Base-by-base conservation (phyloP, 352 stramenopile species). In the Phytophthora lateralis region DNA sequence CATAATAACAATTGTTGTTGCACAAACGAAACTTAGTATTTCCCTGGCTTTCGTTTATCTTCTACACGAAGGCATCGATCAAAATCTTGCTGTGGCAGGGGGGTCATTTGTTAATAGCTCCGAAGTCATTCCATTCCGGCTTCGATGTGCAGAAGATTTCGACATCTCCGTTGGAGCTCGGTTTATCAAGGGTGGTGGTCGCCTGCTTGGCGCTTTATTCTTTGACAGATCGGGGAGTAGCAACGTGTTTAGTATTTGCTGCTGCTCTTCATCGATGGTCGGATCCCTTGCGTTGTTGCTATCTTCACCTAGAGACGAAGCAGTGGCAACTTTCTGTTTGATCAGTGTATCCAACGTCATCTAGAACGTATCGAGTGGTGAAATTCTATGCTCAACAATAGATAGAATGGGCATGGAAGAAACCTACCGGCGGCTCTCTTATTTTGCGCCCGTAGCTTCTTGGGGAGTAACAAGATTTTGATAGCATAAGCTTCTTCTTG, bases 341-440 rank as follows among this genome's bases (percentile, higher is more conserved):
- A 87, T 75, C 43, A 87, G 79, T 9, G 66, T n/a, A 39, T 84
- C 74, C 10, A 87, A 53, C 3, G 77, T 84, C 63, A 82, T 73
- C 77, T 84, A 30, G 41, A 15, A 49, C 20, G 7, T 4, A 58
- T 10, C 29, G 14, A 21, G 9, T 27, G 9, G 14, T 26, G 21
- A 24, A 20, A 18, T 39, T 12, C 10, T 32, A 42, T 10, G 10
- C 3, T 45, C 6, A 45, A 14, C 8, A 6, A 42, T 4, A 5
- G 17, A 17, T 45, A 44, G 6, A 49, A 52, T 11, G 4, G 8
- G n/a, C 29, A 17, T 53, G 17, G 18, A 24, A 44, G 2, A 53
- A 48, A 60, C 48, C 24, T 61, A 84, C 77, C 54, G 77, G 73
- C n/a, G 66, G 66, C 27, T 82, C 66, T 20, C 54, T 53, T 0